These are phyloP conservation scores for Xerophyta viscosa DNA, from an alignment of 106 monocot genomes.

Conservation along the genomic window DNA sequence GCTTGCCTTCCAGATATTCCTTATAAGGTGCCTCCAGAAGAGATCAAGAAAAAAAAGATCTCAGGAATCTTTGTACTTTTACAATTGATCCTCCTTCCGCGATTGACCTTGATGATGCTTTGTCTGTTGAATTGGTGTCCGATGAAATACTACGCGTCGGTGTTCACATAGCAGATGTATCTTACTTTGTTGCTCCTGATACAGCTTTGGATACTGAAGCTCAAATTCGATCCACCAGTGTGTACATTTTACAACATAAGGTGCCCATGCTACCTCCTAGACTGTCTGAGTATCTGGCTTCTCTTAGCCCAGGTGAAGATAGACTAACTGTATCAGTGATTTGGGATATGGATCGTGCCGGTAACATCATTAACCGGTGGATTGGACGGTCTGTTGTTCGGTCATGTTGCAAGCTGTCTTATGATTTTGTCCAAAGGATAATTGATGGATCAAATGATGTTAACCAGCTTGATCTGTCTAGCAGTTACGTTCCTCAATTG, in stretches of 20 bases:
- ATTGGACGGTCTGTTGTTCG: slow-evolving; percentile 67
- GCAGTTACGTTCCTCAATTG: slow-evolving; percentile 23
- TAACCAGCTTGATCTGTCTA: slow-evolving; percentile 4
- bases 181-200: slow-evolving; percentile 74
- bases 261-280: slow-evolving; percentile 70
- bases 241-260: slow-evolving; percentile 61
- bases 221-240: slow-evolving; percentile 67
- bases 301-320: slow-evolving; percentile 74
- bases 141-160: slow-evolving; percentile 57
- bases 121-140: slow-evolving; percentile 60
- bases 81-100: slow-evolving; percentile 84
- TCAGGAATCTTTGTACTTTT: slow-evolving; percentile 64
- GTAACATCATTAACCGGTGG: slow-evolving; percentile 65
- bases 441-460: slow-evolving; percentile 39
- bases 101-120: slow-evolving; percentile 86
- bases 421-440: slow-evolving; percentile 72
- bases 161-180: slow-evolving; percentile 87
- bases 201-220: slow-evolving; percentile 78
- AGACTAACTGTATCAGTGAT: slow-evolving; percentile 70
- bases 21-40: slow-evolving; percentile 53
- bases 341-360: slow-evolving; percentile 63
- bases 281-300: slow-evolving; percentile 51
- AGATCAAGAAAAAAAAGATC: slow-evolving; percentile 57
- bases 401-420: slow-evolving; percentile 88
- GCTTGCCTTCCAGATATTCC: slow-evolving; percentile 46